phyloP scores from a whole-genome alignment of 176 grass and related monocot species.

The Oryza officinalis region DNA sequence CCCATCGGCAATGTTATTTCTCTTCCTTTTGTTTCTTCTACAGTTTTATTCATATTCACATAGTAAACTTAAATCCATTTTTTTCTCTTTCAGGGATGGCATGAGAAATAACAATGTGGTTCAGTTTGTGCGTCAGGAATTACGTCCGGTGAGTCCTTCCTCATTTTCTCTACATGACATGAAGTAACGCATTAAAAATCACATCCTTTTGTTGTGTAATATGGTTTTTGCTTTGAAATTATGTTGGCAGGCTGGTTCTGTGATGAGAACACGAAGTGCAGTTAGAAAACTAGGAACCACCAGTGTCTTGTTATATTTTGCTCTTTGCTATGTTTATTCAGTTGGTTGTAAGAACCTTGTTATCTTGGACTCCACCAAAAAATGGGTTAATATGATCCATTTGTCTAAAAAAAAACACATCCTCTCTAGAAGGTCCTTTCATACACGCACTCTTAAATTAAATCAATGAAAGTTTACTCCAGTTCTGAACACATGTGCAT shows the following conservation, averaged over 20 bases:
- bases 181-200: background rate
- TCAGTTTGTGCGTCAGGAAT: background rate
- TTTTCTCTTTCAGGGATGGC: slow-evolving; percentile 1
- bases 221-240: no score
- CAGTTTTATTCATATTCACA: slow-evolving; percentile 1
- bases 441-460: background rate
- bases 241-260: no score
- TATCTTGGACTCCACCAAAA: no score
- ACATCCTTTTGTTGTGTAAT: background rate
- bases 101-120: slow-evolving; percentile 3
- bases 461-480: background rate
- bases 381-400: no score
- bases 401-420: background rate
- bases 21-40: background rate
- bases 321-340: no score
- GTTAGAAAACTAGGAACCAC: no score
- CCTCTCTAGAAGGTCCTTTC: background rate
- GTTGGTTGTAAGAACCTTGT: no score
- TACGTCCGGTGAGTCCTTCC: slow-evolving; percentile 15
- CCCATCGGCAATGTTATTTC: no score
- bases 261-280: no score
- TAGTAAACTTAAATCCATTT: background rate
- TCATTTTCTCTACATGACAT: background rate
- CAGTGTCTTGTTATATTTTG: no score
- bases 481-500: background rate